Conservation (phyloP, 352 stramenopile genomes). For the Globisporangium carolinianum region DNA sequence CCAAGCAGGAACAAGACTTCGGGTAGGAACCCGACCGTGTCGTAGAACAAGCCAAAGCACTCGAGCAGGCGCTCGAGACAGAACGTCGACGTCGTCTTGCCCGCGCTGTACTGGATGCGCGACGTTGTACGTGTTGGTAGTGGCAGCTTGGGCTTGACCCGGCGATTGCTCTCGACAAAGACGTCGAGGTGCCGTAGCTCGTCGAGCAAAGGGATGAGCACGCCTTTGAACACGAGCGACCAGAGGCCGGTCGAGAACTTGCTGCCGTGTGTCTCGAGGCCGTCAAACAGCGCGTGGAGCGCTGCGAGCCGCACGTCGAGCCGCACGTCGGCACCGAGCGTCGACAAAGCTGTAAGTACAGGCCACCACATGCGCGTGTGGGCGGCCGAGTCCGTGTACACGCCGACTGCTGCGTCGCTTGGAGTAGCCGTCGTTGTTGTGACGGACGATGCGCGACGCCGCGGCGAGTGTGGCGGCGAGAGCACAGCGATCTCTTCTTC, state of each 20-base stretch:
- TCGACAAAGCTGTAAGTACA: conserved; percentile 94
- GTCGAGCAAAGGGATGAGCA: conserved; percentile 82
- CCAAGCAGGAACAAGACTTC: conserved; percentile 72
- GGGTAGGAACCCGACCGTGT: conserved; percentile 66
- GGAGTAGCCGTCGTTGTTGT: not conserved
- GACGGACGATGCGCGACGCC: conserved; percentile 27
- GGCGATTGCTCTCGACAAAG: conserved; percentile 35
- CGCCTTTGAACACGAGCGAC: conserved; percentile 78
- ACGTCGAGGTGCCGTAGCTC: conserved; percentile 67
- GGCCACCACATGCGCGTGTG: conserved; percentile 91
- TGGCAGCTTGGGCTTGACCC: conserved; percentile 31
- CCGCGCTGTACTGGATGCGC: conserved; percentile 26
- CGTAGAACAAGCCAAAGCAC: conserved; percentile 76
- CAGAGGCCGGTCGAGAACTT: conserved; percentile 78
- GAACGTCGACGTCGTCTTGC: conserved; percentile 56
- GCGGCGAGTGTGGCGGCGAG: conserved; percentile 27
- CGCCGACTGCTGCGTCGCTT: conserved; percentile 7
- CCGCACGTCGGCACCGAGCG: conserved; percentile 87
- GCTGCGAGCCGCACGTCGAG: conserved; percentile 81
- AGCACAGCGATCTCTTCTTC: conserved; percentile 53
- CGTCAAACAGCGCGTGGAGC: conserved; percentile 67
- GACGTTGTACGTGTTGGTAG: conserved; percentile 15
- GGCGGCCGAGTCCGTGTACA: conserved; percentile 64
- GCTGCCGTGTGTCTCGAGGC: conserved; percentile 52
- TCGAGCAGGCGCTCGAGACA: conserved; percentile 58